phyloP scores from a whole-genome alignment of 805 yeast species.

The Candida incommunis region DNA sequence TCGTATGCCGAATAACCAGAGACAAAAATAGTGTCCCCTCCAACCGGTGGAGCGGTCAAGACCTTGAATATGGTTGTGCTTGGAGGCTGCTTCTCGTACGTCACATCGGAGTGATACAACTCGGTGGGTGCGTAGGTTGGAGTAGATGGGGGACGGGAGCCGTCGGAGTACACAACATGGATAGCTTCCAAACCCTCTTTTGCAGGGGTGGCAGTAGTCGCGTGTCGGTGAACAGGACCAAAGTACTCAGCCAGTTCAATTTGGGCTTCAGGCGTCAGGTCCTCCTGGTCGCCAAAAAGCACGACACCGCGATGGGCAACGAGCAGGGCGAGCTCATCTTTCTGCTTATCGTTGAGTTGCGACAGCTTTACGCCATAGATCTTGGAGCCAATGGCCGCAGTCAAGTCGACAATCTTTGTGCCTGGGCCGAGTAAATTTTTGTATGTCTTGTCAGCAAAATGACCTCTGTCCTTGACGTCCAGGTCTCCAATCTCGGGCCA shows the following conservation, averaged over 20 bases:
- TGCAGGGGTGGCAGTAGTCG: constrained; percentile 22
- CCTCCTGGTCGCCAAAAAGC: constrained; percentile 35
- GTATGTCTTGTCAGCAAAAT: constrained; percentile 18
- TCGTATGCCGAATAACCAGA: constrained; percentile 40
- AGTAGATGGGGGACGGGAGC: constrained; percentile 13
- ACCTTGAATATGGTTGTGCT: constrained; percentile 38
- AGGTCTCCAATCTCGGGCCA: constrained; percentile 17
- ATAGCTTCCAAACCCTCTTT: constrained; percentile 22
- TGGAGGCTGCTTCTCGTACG: constrained; percentile 65
- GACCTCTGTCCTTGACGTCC: constrained; percentile 14
- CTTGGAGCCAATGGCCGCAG: constrained; percentile 62
- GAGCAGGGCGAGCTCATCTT: constrained; percentile 34
- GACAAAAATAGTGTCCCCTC: constrained; percentile 46
- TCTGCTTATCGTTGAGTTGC: constrained; percentile 28
- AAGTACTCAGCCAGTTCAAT: constrained; percentile 55
- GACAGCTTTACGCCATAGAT: constrained; percentile 34
- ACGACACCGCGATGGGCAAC: constrained; percentile 36
- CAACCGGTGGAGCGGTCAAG: constrained; percentile 39
- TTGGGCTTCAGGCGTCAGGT: constrained; percentile 44
- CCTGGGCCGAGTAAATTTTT: constrained; percentile 16
- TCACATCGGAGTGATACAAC: constrained; percentile 61
- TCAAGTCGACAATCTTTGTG: constrained; percentile 26
- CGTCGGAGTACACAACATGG: constrained; percentile 18
- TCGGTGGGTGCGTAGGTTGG: constrained; percentile 16
- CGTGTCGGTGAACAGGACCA: constrained; percentile 41